A percentile compares a stretch with the other conserved stretches of the same genome.
Conservation (phyloP, 2,329 filamentous ascomycete genomes). For the Alternaria tenuissima region DNA sequence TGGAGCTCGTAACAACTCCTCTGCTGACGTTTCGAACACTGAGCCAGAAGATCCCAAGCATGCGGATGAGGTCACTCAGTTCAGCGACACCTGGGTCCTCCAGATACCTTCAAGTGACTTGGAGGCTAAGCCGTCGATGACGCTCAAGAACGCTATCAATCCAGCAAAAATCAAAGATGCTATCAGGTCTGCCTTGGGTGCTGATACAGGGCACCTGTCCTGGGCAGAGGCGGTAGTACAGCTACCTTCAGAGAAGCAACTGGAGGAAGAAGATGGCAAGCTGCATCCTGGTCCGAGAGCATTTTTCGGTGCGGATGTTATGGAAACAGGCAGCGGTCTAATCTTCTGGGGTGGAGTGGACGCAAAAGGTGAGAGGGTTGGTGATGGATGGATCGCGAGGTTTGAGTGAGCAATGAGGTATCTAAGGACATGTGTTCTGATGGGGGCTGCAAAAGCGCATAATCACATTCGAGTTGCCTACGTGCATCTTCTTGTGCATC, state of each 20-base stretch:
- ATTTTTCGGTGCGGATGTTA: slow-evolving; percentile 52
- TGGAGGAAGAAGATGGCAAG: slow-evolving; percentile 51
- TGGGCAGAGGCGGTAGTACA: slow-evolving; percentile 56
- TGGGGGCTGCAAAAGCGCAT: not conserved
- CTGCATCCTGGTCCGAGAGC: slow-evolving; percentile 56
- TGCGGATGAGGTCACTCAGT: slow-evolving; percentile 35
- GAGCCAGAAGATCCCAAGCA: slow-evolving; percentile 16
- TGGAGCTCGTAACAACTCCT: slow-evolving; percentile 35
- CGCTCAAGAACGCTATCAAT: slow-evolving; percentile 45
- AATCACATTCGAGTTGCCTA: not conserved
- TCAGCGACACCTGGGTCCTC: slow-evolving; percentile 56
- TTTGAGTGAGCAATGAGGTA: slow-evolving; percentile 34
- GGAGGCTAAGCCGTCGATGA: slow-evolving; percentile 31
- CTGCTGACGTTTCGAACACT: not conserved
- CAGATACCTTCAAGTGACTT: slow-evolving; percentile 52
- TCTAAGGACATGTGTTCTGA: not conserved
- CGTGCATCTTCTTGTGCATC: too few species aligned
- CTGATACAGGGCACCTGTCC: slow-evolving; percentile 50
- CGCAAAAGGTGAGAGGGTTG: slow-evolving; percentile 54
- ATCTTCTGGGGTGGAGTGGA: slow-evolving; percentile 56
- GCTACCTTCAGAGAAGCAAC: slow-evolving; percentile 40
- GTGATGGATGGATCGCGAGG: slow-evolving; percentile 56
- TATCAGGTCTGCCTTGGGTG: slow-evolving; percentile 52
- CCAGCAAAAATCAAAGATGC: slow-evolving; percentile 57
- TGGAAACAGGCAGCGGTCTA: slow-evolving; percentile 47